Base-by-base conservation (phyloP, 1,139 yeast genomes). In the Insectozyma bohioensis region DNA sequence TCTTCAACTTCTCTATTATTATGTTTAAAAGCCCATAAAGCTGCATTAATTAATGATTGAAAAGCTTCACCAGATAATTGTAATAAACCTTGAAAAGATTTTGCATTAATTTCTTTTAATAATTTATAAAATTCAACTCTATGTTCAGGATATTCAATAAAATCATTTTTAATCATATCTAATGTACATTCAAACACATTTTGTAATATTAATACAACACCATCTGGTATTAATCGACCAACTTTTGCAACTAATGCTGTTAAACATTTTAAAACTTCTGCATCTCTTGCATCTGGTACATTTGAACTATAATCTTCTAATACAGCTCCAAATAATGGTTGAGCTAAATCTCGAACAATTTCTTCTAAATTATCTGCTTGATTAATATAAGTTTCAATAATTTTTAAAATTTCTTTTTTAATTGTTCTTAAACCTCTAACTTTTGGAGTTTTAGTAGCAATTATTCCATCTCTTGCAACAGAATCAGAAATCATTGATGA, bases 21-120 rank as follows among this genome's bases (percentile, higher is more conserved):
- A 58, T 92, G 98, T 62, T 92, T 92, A 58, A 94, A 86, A 0
- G 97, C 97, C 98, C 98, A 92, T 52, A 94, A 71, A 30, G 95
- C 90, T 1, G 97, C 95, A 61, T 87, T 92, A 45, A 94, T 80
- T 39, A 92, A 83, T 38, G 90, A 76, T 57, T 85, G 88, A 74
- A 92, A 90, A 20, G 95, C 95, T 45, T 81, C 92, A 6, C 95
- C 94, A 10, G 97, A 95, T 45, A 92, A 74, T 61, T 87, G 86
- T 43, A 88, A 69, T 49, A 92, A 72, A 0, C 97, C 95, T 42
- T 79, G 75, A 71, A 92, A 94, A 16, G 94, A 81, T 54, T 85
- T 84, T 46, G 80, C 63, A 56, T 94, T 85, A 54, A 94, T 90
- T 40, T 86, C 95, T 49, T 88, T 81, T 52, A 92, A 72, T 37